Evolutionary conservation across 805 yeast genomes (phyloP).

Genomic region (Candida ficus): DNA sequence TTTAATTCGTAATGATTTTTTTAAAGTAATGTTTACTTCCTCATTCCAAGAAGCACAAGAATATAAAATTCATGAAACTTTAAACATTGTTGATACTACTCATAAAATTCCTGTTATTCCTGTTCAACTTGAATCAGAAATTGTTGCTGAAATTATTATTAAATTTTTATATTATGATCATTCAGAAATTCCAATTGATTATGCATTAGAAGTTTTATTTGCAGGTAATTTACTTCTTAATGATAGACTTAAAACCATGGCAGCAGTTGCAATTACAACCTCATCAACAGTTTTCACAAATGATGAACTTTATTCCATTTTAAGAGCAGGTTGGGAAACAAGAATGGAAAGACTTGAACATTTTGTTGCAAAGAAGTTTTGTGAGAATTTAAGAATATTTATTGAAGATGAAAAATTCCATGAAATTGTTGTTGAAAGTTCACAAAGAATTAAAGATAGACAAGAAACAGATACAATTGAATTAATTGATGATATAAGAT

Average conservation of each 20-base stretch:
- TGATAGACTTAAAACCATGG: constrained; percentile 61
- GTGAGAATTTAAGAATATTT: constrained; percentile 40
- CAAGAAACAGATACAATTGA: constrained; percentile 80
- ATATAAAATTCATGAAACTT: constrained; percentile 9
- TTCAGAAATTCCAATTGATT: constrained; percentile 41
- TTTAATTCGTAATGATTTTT: constrained; percentile 57
- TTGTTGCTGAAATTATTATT: constrained; percentile 46
- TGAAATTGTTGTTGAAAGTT: constrained; percentile 39
- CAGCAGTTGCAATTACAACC: constrained; percentile 41
- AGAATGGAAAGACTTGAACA: constrained; percentile 61
- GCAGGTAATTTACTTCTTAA: constrained; percentile 53
- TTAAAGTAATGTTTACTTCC: constrained; percentile 56
- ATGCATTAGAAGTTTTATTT: constrained; percentile 50
- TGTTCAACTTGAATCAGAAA: constrained; percentile 26
- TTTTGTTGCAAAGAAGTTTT: constrained; percentile 53
- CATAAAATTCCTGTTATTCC: constrained; percentile 27
- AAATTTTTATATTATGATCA: constrained; percentile 58
- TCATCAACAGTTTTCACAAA: constrained; percentile 22
- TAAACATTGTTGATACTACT: constrained; percentile 11
- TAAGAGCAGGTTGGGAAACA: constrained; percentile 65
- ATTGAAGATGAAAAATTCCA: constrained; percentile 33
- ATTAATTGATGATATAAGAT: constrained; percentile 71
- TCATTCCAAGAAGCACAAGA: constrained; percentile 33
- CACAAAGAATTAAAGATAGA: constrained; percentile 50
- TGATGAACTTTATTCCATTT: constrained; percentile 47